phyloP scores from a whole-genome alignment of 2,329 filamentous ascomycete species.

The Penicillium italicum region DNA sequence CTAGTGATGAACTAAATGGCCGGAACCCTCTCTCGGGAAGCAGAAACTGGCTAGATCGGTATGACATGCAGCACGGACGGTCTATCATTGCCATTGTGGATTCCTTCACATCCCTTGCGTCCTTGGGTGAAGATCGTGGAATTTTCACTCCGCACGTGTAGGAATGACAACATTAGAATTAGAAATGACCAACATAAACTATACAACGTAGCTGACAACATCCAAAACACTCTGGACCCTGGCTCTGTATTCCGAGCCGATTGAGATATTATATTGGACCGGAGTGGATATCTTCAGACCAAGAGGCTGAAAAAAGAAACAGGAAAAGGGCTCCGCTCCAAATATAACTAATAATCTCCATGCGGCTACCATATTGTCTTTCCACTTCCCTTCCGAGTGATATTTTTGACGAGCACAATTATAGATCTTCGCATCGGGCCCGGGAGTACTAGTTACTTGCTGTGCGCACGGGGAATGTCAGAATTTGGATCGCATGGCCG shows the following conservation, averaged over 20 bases:
- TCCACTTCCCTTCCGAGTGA: background rate
- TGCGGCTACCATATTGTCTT: constrained; percentile 2
- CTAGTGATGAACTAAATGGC: background rate
- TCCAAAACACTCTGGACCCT: background rate
- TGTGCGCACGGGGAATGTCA: background rate
- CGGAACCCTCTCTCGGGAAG: background rate
- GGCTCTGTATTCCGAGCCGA: background rate
- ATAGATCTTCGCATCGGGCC: background rate
- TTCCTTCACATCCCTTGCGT: constrained; percentile 20
- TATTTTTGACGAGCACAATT: background rate
- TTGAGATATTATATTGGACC: background rate
- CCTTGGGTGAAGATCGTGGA: background rate
- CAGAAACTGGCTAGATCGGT: constrained; percentile 11
- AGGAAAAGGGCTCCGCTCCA: background rate
- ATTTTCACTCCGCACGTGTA: constrained; percentile 13
- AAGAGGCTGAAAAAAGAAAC: background rate
- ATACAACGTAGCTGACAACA: background rate
- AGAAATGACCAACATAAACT: background rate
- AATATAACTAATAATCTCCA: background rate
- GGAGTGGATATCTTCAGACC: background rate
- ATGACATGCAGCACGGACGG: constrained; percentile 25
- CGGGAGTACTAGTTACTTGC: background rate
- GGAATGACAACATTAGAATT: background rate
- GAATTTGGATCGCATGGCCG: background rate
- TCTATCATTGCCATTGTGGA: constrained; percentile 14